Conservation (phyloP, 768 basidiomycete genomes). For the Solioccasus polychromus region DNA sequence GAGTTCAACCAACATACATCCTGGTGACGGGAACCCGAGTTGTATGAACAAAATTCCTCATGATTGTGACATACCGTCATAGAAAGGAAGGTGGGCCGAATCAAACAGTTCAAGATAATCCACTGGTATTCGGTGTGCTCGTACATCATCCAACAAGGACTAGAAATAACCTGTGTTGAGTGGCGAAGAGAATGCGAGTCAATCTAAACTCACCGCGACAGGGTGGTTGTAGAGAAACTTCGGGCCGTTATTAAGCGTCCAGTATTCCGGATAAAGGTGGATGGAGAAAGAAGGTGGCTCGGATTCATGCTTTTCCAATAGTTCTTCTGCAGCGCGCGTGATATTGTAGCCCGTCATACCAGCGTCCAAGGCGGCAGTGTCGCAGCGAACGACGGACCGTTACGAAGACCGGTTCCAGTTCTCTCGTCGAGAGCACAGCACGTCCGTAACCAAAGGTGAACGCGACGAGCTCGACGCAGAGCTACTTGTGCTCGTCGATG, state of each 20-base stretch:
- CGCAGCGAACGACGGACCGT: not conserved
- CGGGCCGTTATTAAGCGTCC: conserved; percentile 77
- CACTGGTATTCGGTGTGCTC: conserved; percentile 78
- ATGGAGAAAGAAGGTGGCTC: conserved; percentile 75
- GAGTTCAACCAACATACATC: conserved; percentile 83
- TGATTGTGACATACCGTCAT: conserved; percentile 58
- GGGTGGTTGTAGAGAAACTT: conserved; percentile 82
- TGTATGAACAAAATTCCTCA: not conserved
- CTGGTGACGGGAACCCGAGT: conserved; percentile 35
- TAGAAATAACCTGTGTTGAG: conserved; percentile 27
- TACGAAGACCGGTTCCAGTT: not conserved
- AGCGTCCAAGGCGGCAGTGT: conserved; percentile 15
- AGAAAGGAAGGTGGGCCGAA: conserved; percentile 68
- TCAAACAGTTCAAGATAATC: conserved; percentile 85
- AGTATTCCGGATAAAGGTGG: conserved; percentile 74
- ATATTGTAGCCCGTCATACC: conserved; percentile 72
- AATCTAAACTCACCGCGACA: conserved; percentile 48
- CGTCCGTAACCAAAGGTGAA: not conserved
- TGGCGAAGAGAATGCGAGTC: not conserved
- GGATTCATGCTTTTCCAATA: conserved; percentile 54
- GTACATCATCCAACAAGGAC: conserved; percentile 81
- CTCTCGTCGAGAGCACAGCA: not conserved
- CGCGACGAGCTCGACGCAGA: not conserved
- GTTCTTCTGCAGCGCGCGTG: conserved; percentile 57
- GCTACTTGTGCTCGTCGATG: conserved; percentile 6